Conservation (phyloP, 169 alveolate species). For the Plasmodium gaboni region DNA sequence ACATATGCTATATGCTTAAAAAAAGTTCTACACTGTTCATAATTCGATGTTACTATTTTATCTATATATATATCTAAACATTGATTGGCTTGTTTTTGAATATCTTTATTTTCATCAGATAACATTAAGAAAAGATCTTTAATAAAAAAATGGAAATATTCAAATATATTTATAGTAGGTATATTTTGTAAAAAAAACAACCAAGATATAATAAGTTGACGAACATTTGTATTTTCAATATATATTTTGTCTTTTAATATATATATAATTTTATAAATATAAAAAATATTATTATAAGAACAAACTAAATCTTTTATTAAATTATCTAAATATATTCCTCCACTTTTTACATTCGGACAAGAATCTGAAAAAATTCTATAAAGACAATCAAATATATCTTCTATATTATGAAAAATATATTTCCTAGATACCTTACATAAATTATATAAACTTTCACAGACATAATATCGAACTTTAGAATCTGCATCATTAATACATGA, state of each 20-base stretch:
- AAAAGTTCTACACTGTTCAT: conserved; percentile 66
- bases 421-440: conserved; percentile 77
- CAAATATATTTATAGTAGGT: conserved; percentile 58
- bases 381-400: conserved; percentile 83
- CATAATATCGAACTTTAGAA: conserved; percentile 82
- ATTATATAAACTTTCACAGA: conserved; percentile 86
- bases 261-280: conserved; percentile 59
- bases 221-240: conserved; percentile 72
- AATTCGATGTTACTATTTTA: conserved; percentile 58
- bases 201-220: conserved; percentile 77
- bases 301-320: conserved; percentile 81
- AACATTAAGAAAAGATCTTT: conserved; percentile 60
- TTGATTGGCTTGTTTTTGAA: conserved; percentile 72
- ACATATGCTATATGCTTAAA: conserved; percentile 57
- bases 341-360: conserved; percentile 84
- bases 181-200: conserved; percentile 64
- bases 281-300: conserved; percentile 76
- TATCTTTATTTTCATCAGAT: conserved; percentile 70
- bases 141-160: conserved; percentile 65
- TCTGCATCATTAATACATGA: conserved; percentile 81
- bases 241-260: conserved; percentile 58
- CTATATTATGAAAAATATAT: conserved; percentile 58
- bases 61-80: conserved; percentile 71
- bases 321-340: conserved; percentile 80
- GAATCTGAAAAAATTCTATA: conserved; percentile 83